Percentiles rank a stretch among this genome's conserved stretches.
These are phyloP conservation scores for Didymella sp. DNA, from an alignment of 2,329 filamentous ascomycete species.

Conservation along the genomic window DNA sequence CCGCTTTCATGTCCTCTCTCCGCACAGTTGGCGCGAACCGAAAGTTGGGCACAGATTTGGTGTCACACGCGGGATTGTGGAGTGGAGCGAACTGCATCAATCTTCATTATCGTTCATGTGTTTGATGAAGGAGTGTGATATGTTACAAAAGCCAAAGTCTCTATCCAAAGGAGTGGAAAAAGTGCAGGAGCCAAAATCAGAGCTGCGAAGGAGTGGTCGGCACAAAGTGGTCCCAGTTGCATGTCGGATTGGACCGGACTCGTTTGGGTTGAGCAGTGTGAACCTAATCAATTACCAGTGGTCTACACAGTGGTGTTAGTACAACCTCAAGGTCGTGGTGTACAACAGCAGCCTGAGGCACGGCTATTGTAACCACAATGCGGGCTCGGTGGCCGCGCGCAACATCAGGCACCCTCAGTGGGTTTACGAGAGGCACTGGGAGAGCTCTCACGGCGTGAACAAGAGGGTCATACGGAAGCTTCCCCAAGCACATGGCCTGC, in stretches of 20 bases:
- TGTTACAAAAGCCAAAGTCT: neutral
- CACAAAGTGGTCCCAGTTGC: neutral
- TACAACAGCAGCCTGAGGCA: constrained; percentile 21
- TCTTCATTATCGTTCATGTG: neutral
- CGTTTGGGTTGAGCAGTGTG: neutral
- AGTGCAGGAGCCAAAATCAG: neutral
- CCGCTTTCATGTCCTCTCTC: neutral
- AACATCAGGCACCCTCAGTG: neutral
- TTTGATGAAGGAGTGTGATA: neutral
- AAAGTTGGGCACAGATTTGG: too few species aligned
- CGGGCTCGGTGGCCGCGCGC: constrained; percentile 3
- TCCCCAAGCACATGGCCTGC: neutral
- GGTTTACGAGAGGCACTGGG: neutral
- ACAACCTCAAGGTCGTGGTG: neutral
- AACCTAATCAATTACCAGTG: neutral
- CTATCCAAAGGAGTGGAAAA: neutral
- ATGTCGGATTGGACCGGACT: too few species aligned
- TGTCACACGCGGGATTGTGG: too few species aligned
- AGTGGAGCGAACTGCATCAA: neutral
- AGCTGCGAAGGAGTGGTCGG: neutral
- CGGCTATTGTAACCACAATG: constrained; percentile 18
- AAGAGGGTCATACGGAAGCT: neutral
- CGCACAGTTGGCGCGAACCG: neutral
- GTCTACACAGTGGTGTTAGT: constrained; percentile 2
- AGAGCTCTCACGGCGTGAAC: neutral